phyloP scores from a whole-genome alignment of 2,329 filamentous ascomycete species.

The Ambrosiella xylebori region DNA sequence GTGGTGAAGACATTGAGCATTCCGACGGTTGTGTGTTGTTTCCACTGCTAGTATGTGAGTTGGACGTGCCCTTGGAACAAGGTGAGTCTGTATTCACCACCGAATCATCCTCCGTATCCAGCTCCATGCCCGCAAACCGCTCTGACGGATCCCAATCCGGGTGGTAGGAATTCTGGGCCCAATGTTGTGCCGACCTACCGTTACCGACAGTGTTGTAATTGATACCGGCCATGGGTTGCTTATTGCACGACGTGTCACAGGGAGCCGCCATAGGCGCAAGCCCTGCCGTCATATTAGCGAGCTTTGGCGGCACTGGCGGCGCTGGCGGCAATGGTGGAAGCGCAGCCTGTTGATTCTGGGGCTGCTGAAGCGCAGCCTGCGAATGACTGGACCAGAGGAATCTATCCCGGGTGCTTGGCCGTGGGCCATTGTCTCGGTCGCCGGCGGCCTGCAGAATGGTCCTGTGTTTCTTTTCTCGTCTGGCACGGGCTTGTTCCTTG shows the following conservation, averaged over 20 bases:
- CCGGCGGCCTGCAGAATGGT: conserved; percentile 3
- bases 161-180: background rate
- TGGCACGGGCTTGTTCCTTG: conserved; percentile 33
- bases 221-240: background rate
- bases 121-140: conserved; percentile 16
- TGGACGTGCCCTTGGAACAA: conserved; percentile 10
- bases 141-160: conserved; percentile 20
- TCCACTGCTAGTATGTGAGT: conserved; percentile 4
- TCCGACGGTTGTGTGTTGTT: conserved; percentile 10
- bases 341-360: background rate
- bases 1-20: conserved; percentile 12
- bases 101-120: conserved; percentile 16
- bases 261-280: background rate
- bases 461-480: conserved; percentile 31
- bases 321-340: conserved; percentile 12
- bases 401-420: conserved; percentile 8
- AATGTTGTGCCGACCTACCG: background rate
- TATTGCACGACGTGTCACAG: background rate
- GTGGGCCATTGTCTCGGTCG: background rate
- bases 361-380: background rate
- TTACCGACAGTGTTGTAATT: background rate
- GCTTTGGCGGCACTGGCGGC: background rate
- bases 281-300: background rate
- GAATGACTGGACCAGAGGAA: conserved; percentile 10
- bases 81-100: conserved; percentile 15